Evolutionary conservation across 176 grass and related monocot genomes (phyloP).

Genomic region (Pontederia crassipes): DNA sequence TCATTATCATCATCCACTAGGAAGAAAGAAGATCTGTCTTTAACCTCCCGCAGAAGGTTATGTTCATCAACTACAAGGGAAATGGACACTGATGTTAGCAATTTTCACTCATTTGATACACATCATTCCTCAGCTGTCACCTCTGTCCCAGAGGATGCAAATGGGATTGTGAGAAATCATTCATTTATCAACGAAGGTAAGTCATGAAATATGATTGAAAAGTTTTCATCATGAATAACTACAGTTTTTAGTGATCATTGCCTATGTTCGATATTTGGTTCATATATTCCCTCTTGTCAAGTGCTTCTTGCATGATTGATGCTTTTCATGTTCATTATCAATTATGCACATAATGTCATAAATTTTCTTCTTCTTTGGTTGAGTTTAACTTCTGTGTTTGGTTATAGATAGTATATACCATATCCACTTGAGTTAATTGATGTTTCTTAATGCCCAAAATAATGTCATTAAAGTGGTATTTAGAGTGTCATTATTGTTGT

Average conservation of each 20-base stretch:
- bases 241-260: neutral
- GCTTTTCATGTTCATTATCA: too few species aligned
- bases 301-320: too few species aligned
- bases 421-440: too few species aligned
- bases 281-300: neutral
- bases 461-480: too few species aligned
- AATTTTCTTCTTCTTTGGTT: too few species aligned
- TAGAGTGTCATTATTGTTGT: too few species aligned
- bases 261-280: neutral
- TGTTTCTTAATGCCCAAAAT: too few species aligned
- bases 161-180: neutral
- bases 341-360: too few species aligned
- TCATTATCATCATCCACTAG: too few species aligned
- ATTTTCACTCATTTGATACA: neutral
- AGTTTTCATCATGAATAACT: neutral
- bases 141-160: neutral
- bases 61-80: constrained; percentile 3
- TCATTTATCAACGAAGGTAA: constrained; percentile 8
- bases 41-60: neutral
- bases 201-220: neutral
- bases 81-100: constrained; percentile 4
- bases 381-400: too few species aligned
- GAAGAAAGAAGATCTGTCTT: constrained; percentile 1
- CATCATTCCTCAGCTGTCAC: neutral
- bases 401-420: too few species aligned